Conservation (phyloP, 108 stramenopile species). For the Pelagomonas calceolata region DNA sequence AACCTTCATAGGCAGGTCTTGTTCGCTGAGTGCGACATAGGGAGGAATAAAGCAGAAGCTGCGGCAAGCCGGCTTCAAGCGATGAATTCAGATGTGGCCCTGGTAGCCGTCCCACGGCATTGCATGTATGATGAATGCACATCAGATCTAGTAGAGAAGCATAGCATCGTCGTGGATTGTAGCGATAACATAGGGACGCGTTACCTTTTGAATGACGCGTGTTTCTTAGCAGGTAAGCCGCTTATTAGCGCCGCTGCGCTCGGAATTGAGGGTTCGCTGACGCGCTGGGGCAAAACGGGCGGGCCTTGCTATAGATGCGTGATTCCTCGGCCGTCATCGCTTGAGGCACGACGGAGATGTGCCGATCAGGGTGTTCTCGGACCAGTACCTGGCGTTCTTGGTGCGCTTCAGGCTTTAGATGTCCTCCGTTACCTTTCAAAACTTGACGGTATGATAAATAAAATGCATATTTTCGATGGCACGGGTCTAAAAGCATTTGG, state of each 20-base stretch:
- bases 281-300: not conserved
- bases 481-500: too few relatives aligned
- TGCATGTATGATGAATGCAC: too few relatives aligned
- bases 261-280: not conserved
- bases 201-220: not conserved
- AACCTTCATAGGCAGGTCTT: not conserved
- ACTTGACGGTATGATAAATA: too few relatives aligned
- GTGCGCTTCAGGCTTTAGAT: not conserved
- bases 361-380: not conserved
- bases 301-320: not conserved
- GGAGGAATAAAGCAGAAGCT: too few relatives aligned
- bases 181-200: not conserved
- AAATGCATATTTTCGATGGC: too few relatives aligned
- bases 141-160: too few relatives aligned
- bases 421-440: not conserved
- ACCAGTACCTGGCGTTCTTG: not conserved
- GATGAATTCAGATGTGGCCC: too few relatives aligned
- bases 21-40: too few relatives aligned
- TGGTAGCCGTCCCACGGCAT: too few relatives aligned
- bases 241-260: not conserved
- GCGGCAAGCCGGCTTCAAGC: too few relatives aligned
- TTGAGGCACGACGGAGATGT: not conserved
- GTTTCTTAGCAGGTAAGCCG: not conserved
- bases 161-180: not conserved
- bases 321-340: not conserved